Conservation (phyloP, 1,139 yeast genomes). For the Lodderomyces orthopsilosis region DNA sequence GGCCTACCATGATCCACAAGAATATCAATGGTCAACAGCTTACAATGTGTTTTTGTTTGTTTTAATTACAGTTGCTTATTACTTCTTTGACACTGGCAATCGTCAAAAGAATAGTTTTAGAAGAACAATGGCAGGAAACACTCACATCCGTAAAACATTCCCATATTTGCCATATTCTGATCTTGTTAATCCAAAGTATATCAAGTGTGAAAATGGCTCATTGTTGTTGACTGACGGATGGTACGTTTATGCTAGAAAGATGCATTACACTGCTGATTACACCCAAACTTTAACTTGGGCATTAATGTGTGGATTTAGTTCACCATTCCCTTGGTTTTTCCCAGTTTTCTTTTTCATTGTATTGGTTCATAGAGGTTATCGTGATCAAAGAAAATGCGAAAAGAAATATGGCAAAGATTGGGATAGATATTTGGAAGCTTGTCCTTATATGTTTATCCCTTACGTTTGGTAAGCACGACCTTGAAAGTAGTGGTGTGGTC, state of each 20-base stretch:
- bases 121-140: conserved; percentile 80
- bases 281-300: conserved; percentile 90
- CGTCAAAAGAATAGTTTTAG: conserved; percentile 95
- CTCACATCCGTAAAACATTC: conserved; percentile 74
- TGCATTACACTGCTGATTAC: conserved; percentile 94
- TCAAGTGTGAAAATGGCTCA: conserved; percentile 82
- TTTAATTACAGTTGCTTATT: conserved; percentile 67
- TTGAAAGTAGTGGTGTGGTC: neutral
- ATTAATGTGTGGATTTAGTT: conserved; percentile 77
- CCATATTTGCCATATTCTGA: conserved; percentile 88
- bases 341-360: conserved; percentile 87
- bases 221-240: conserved; percentile 88
- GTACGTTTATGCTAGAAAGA: conserved; percentile 88
- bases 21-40: conserved; percentile 65
- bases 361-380: conserved; percentile 78
- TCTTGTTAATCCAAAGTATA: conserved; percentile 77
- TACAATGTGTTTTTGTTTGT: conserved; percentile 59
- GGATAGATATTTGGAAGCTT: conserved; percentile 79
- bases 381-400: conserved; percentile 83
- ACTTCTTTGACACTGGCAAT: conserved; percentile 91
- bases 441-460: conserved; percentile 93
- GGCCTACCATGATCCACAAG: conserved; percentile 77
- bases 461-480: conserved; percentile 64
- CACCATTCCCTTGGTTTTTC: conserved; percentile 95
- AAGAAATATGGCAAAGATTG: conserved; percentile 92